Percentiles rank a stretch among this genome's conserved stretches.
These are phyloP conservation scores for Hemileccinum rubropunctum DNA, from an alignment of 768 basidiomycete species.

Conservation along the genomic window DNA sequence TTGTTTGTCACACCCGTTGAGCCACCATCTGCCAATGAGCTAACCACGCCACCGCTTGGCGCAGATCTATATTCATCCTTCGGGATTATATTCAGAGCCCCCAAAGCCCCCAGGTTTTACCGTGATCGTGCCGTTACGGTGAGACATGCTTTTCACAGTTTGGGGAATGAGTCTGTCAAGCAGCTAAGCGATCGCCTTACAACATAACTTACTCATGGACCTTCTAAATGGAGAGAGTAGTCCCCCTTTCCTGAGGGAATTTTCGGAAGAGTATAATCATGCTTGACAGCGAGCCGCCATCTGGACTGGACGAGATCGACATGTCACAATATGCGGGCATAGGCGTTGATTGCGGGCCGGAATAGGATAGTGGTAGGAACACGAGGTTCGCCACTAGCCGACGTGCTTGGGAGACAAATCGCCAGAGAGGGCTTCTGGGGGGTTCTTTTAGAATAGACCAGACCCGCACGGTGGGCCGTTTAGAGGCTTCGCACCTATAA, in stretches of 20 bases:
- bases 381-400: slow-evolving; percentile 19
- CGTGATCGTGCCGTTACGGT: slow-evolving; percentile 15
- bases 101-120: slow-evolving; percentile 9
- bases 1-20: slow-evolving; percentile 14
- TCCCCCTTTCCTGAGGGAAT: neutral
- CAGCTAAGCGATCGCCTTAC: neutral
- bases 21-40: slow-evolving; percentile 14
- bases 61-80: too few species aligned
- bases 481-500: slow-evolving; percentile 9
- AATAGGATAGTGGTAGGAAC: slow-evolving; percentile 12
- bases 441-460: slow-evolving; percentile 4
- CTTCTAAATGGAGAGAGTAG: neutral
- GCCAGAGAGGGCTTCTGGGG: neutral
- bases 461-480: neutral
- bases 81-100: neutral
- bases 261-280: neutral
- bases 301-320: slow-evolving; percentile 20
- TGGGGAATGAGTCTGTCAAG: neutral
- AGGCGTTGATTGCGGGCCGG: slow-evolving; percentile 14
- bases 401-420: slow-evolving; percentile 1
- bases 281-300: neutral
- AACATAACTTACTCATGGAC: neutral
- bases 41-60: slow-evolving; percentile 9
- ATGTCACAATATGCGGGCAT: slow-evolving; percentile 19
- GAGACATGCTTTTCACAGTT: neutral